Percentiles rank a stretch among this genome's conserved stretches.
Conservation (phyloP, 805 yeast species). For the Candida silvicultrix region DNA sequence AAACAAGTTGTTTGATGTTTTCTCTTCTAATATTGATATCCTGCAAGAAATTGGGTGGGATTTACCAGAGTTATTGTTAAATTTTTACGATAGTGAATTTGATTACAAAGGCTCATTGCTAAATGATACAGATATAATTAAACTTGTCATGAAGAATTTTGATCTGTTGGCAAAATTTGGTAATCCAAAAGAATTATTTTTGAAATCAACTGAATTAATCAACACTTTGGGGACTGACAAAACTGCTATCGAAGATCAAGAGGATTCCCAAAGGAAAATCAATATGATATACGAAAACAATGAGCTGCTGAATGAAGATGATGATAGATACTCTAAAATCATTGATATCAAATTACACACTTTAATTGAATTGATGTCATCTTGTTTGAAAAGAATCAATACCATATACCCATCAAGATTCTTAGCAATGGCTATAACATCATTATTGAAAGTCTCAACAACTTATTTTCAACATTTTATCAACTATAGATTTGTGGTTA, state of each 20-base stretch:
- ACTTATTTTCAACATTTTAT: constrained; percentile 29
- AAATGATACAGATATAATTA: constrained; percentile 11
- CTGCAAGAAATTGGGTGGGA: constrained; percentile 85
- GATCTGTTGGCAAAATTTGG: constrained; percentile 62
- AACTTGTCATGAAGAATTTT: constrained; percentile 40
- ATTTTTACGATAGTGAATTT: constrained; percentile 40
- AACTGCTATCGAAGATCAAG: neutral
- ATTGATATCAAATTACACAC: constrained; percentile 51
- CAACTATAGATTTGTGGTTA: constrained; percentile 38
- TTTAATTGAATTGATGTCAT: constrained; percentile 55
- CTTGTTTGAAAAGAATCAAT: constrained; percentile 52
- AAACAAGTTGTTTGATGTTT: constrained; percentile 33
- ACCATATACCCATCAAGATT: constrained; percentile 79
- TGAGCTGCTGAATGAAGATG: neutral
- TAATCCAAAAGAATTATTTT: constrained; percentile 73
- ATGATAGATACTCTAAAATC: constrained; percentile 5
- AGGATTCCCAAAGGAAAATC: too few species aligned
- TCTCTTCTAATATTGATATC: constrained; percentile 41
- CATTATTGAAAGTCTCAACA: constrained; percentile 47
- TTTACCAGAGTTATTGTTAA: constrained; percentile 61
- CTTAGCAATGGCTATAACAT: constrained; percentile 58
- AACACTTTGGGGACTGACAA: constrained; percentile 23
- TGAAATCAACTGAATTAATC: constrained; percentile 65
- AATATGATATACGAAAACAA: too few species aligned
- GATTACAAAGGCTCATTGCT: constrained; percentile 33